These are phyloP conservation scores for Psidium friedrichsthalianum DNA, from an alignment of 345 rosid genomes.

Conservation along the genomic window DNA sequence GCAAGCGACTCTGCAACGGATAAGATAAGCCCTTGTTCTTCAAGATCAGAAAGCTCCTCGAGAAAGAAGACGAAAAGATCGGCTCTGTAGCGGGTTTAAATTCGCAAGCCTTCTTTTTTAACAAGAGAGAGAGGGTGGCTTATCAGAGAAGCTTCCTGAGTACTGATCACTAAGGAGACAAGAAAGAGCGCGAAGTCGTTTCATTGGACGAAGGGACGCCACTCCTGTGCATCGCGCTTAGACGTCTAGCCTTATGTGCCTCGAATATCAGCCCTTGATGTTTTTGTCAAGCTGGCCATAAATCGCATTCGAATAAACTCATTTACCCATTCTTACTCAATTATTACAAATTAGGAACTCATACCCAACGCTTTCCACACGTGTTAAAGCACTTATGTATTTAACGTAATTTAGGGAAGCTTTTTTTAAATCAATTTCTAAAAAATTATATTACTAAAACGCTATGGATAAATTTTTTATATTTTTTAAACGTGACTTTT, in stretches of 20 bases:
- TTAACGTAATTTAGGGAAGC: too few relatives aligned
- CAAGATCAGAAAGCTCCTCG: not conserved
- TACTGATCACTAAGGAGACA: not conserved
- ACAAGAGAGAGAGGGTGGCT: not conserved
- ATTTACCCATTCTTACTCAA: too few relatives aligned
- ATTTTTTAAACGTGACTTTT: too few relatives aligned
- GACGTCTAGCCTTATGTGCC: rapidly evolving
- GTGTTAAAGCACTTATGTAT: too few relatives aligned
- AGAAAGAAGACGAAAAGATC: not conserved
- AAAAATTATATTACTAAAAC: too few relatives aligned
- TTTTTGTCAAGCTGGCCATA: not conserved
- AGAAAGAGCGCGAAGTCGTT: not conserved
- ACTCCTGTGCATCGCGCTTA: not conserved
- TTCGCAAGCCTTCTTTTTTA: not conserved
- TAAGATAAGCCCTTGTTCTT: not conserved
- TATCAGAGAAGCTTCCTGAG: not conserved
- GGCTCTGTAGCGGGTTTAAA: not conserved
- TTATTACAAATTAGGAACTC: too few relatives aligned
- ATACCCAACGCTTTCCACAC: too few relatives aligned
- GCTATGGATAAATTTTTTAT: too few relatives aligned
- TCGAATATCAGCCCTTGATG: not conserved
- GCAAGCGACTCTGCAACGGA: not conserved
- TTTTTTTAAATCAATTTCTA: too few relatives aligned
- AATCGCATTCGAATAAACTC: too few relatives aligned
- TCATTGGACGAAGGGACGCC: not conserved